Evolutionary conservation across 148 eudicot species (phyloP).

Genomic region (Vaccinium myrtillus): DNA sequence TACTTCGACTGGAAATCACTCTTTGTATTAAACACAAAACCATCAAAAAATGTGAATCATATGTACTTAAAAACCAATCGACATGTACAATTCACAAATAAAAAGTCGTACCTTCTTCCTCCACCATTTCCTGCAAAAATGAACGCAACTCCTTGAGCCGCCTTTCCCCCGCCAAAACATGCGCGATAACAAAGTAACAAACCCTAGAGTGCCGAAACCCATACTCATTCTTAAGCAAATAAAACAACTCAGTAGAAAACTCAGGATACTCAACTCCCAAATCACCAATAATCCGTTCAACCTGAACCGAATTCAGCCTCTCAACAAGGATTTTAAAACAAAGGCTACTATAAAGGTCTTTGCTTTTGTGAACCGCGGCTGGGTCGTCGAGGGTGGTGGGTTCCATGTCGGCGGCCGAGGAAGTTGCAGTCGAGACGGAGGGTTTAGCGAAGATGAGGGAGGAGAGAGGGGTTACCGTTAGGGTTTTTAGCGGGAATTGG

Average conservation of each 20-base stretch:
- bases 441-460: constrained; percentile 26
- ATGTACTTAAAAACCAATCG: neutral
- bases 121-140: constrained; percentile 32
- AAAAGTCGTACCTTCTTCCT: constrained; percentile 45
- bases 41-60: neutral
- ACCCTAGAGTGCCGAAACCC: constrained; percentile 47
- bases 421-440: constrained; percentile 23
- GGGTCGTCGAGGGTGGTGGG: neutral
- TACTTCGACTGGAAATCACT: neutral
- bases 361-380: constrained; percentile 7
- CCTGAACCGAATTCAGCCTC: constrained; percentile 23
- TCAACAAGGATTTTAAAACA: constrained; percentile 23
- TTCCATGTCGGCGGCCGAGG: constrained; percentile 19
- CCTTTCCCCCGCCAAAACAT: constrained; percentile 45
- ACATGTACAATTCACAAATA: too few relatives aligned
- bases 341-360: constrained; percentile 17
- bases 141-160: constrained; percentile 35
- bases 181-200: constrained; percentile 51
- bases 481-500: constrained; percentile 19
- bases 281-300: constrained; percentile 37
- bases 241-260: constrained; percentile 42
- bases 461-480: constrained; percentile 8
- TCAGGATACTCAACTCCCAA: constrained; percentile 28
- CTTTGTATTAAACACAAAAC: neutral
- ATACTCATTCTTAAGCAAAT: constrained; percentile 38